phyloP scores from a whole-genome alignment of 352 stramenopile genomes.

The Pythium phragmiticola region DNA sequence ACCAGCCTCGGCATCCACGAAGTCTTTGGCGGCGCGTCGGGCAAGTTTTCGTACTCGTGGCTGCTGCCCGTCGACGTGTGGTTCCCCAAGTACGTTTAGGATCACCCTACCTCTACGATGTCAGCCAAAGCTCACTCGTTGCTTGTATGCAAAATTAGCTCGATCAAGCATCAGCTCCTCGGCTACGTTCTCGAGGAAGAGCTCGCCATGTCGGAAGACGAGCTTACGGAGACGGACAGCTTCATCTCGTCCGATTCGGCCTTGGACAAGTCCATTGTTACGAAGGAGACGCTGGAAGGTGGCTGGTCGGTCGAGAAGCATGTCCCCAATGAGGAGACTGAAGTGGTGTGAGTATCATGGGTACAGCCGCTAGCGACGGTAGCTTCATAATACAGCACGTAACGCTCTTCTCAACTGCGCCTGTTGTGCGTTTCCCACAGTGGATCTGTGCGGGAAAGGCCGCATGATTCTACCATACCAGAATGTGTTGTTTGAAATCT shows the following conservation, averaged over 20 bases:
- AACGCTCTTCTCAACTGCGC: too few relatives aligned
- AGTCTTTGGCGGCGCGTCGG: constrained; percentile 70
- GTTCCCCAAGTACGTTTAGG: constrained; percentile 70
- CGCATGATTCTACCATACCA: neutral
- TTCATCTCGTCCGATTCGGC: constrained; percentile 56
- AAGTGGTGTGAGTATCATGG: constrained; percentile 42
- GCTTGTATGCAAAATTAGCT: constrained; percentile 31
- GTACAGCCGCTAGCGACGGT: too few relatives aligned
- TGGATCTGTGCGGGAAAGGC: neutral
- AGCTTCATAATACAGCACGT: too few relatives aligned
- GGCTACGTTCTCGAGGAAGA: constrained; percentile 84
- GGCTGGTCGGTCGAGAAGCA: constrained; percentile 86
- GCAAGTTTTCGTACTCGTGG: constrained; percentile 70
- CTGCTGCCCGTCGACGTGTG: constrained; percentile 85
- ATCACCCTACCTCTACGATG: neutral
- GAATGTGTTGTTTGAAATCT: neutral
- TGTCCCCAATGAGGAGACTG: constrained; percentile 48
- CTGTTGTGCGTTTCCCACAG: neutral
- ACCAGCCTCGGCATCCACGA: constrained; percentile 77
- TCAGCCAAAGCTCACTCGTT: neutral
- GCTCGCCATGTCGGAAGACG: constrained; percentile 61
- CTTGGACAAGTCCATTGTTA: constrained; percentile 43
- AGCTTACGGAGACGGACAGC: constrained; percentile 69
- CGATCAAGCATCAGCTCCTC: constrained; percentile 79
- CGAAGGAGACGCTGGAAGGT: constrained; percentile 73